Percentiles rank a stretch among this genome's conserved stretches.
Conservation (phyloP, 257 asterid genomes). For the Solanum pennellii region DNA sequence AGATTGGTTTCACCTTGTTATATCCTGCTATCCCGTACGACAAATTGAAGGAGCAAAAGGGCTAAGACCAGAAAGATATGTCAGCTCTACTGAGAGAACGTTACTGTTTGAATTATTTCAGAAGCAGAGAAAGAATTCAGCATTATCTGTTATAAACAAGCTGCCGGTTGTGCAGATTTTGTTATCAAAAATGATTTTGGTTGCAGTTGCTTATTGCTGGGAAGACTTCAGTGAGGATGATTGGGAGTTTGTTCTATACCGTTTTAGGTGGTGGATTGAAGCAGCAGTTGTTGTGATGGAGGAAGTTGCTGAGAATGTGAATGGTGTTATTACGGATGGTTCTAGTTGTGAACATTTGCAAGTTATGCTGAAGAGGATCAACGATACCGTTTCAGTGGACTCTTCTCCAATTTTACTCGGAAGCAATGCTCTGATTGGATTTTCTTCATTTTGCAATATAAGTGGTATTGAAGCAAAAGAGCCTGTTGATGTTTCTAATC, state of each 20-base stretch:
- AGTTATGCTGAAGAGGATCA: slow-evolving; percentile 34
- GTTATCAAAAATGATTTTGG: slow-evolving; percentile 56
- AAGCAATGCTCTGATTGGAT: slow-evolving; percentile 68
- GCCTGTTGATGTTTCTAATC: slow-evolving; percentile 18
- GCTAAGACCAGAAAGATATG: slow-evolving; percentile 49
- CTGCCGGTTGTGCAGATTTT: slow-evolving; percentile 61
- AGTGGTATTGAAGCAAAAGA: slow-evolving; percentile 29
- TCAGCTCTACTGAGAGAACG: slow-evolving; percentile 42
- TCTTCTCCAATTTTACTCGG: slow-evolving; percentile 51
- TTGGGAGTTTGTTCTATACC: slow-evolving; percentile 77
- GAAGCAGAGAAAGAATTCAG: slow-evolving; percentile 59
- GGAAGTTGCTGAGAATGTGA: slow-evolving; percentile 73
- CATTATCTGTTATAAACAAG: slow-evolving; percentile 61
- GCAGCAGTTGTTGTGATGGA: slow-evolving; percentile 72
- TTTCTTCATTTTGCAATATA: slow-evolving; percentile 48
- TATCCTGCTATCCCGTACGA: slow-evolving; percentile 74
- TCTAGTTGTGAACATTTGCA: slow-evolving; percentile 20
- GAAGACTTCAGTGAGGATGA: slow-evolving; percentile 79
- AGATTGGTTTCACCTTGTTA: slow-evolving; percentile 74
- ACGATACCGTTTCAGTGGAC: slow-evolving; percentile 30
- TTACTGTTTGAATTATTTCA: slow-evolving; percentile 57
- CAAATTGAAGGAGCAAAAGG: slow-evolving; percentile 33
- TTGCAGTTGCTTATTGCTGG: slow-evolving; percentile 89
- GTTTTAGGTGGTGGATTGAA: slow-evolving; percentile 86
- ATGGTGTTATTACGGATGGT: slow-evolving; percentile 26